Conservation (phyloP, 1,139 yeast genomes). For the Chernovozyma sophiae-reginae region DNA sequence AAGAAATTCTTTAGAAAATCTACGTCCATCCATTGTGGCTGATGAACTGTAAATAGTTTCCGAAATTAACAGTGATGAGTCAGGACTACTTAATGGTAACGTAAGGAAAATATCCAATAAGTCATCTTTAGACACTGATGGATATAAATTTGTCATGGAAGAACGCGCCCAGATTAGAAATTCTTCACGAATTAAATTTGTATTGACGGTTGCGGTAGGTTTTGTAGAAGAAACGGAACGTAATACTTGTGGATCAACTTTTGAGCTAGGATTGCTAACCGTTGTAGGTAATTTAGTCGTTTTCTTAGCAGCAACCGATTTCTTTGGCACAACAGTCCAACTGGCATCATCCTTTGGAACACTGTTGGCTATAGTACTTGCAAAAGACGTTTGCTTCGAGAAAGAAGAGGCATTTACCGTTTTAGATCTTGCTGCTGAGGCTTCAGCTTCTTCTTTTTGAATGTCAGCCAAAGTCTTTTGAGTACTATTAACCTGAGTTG, state of each 20-base stretch:
- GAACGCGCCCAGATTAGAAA: slow-evolving; percentile 82
- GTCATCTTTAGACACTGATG: slow-evolving; percentile 71
- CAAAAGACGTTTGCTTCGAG: slow-evolving; percentile 22
- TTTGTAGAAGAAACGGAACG: slow-evolving; percentile 43
- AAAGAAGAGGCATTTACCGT: slow-evolving; percentile 11
- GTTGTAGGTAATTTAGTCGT: slow-evolving; percentile 13
- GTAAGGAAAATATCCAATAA: slow-evolving; percentile 76
- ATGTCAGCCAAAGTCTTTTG: slow-evolving; percentile 44
- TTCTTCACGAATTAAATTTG: slow-evolving; percentile 50
- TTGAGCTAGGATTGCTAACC: slow-evolving; percentile 20
- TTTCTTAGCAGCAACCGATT: slow-evolving; percentile 26
- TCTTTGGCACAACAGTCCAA: slow-evolving; percentile 45
- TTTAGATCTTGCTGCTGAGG: slow-evolving; percentile 19
- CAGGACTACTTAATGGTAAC: slow-evolving; percentile 62
- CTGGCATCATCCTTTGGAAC: slow-evolving; percentile 29
- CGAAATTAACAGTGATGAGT: slow-evolving; percentile 80
- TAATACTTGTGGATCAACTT: slow-evolving; percentile 40
- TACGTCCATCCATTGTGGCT: slow-evolving; percentile 89
- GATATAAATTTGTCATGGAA: slow-evolving; percentile 67
- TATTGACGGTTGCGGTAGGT: slow-evolving; percentile 21
- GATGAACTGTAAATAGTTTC: slow-evolving; percentile 91
- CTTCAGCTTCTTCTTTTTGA: slow-evolving; percentile 44
- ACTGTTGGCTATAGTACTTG: slow-evolving; percentile 26
- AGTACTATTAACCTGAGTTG: slow-evolving; percentile 14
- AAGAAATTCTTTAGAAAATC: slow-evolving; percentile 87